Base-by-base conservation (phyloP, 352 stramenopile species). In the Phytophthora cactorum region DNA sequence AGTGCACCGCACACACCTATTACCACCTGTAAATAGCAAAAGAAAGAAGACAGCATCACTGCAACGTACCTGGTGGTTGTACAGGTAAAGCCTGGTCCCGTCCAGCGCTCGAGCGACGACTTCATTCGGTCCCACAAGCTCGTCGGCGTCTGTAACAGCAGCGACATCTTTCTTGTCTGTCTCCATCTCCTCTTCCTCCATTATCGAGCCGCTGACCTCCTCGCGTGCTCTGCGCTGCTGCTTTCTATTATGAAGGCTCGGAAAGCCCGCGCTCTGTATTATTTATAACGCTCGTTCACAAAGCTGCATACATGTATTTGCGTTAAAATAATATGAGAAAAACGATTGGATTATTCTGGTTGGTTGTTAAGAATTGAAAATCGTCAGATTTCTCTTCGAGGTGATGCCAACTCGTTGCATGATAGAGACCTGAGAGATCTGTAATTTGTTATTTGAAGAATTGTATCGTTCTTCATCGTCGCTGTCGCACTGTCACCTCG, bases 81-180 rank as follows among this genome's bases (percentile, higher is more conserved):
- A 94, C 4, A 94, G 78, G 49, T 91, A 91, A 60, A 92, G 89
- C 25, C 73, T 81, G 12, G 82, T 89, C 41, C 86, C 86, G n/a
- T 89, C 77, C 45, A 73, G 49, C 7, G 84, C 84, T 44, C 75
- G 78, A 34, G 86, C 86, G n/a, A 94, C 82, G 27, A 93, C 70
- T 38, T 84, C 78, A 64, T 88, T 86, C 32, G 80, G 59, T n/a
- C 65, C 50, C 36, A 75, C 51, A 25, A 74, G 53, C 12, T 81
- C 68, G 11, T 65, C 66, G 1, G 52, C 36, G 17, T 55, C 52
- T 29, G 38, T 38, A 59, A 49, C 41, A 25, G 46, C 49, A 41
- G 39, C 17, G 12, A 5, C 39, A n/a, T 39, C 51, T 59, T 34
- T 39, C 14, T 39, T 36, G 39, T 61, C 50, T 25, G 31, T 68